Conservation (phyloP, 805 yeast genomes). For the Nakazawaea molendinolei region DNA sequence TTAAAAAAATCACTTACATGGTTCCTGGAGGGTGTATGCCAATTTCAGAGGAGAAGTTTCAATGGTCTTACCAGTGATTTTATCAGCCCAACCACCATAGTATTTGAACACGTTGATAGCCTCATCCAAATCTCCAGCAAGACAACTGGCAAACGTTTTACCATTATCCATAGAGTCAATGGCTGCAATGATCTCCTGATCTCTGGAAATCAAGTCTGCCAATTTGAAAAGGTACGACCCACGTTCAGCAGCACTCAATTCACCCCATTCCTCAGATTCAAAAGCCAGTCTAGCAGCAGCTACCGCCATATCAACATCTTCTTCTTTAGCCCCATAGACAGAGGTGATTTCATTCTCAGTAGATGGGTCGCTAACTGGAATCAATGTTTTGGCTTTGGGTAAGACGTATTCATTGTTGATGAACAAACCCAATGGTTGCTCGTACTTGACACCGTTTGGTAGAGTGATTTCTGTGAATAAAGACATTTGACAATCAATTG, state of each 20-base stretch:
- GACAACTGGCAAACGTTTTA: conserved; percentile 41
- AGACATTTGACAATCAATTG: neutral
- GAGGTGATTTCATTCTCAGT: conserved; percentile 57
- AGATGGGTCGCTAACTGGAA: conserved; percentile 56
- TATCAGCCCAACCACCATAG: conserved; percentile 78
- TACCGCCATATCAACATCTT: conserved; percentile 63
- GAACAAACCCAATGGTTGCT: conserved; percentile 50
- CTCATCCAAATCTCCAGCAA: conserved; percentile 45
- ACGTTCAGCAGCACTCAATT: conserved; percentile 43
- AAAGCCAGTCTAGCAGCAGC: conserved; percentile 60
- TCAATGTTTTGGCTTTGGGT: conserved; percentile 49
- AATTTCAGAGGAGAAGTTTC: conserved; percentile 46
- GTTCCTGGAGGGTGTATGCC: conserved; percentile 47
- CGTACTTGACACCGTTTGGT: conserved; percentile 55
- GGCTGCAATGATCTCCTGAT: conserved; percentile 42
- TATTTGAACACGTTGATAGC: conserved; percentile 50
- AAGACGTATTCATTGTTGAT: conserved; percentile 57
- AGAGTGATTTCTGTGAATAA: conserved; percentile 32
- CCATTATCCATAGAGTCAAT: conserved; percentile 56
- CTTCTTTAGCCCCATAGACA: conserved; percentile 49
- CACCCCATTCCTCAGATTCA: conserved; percentile 38
- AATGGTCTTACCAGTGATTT: conserved; percentile 58
- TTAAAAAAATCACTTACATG: conserved; percentile 33
- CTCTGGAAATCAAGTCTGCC: conserved; percentile 43
- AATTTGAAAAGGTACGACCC: conserved; percentile 44